Percentiles rank a stretch among this genome's conserved stretches.
phyloP scores from a whole-genome alignment of 176 grass and related monocot genomes.

The Aechmea fasciata region DNA sequence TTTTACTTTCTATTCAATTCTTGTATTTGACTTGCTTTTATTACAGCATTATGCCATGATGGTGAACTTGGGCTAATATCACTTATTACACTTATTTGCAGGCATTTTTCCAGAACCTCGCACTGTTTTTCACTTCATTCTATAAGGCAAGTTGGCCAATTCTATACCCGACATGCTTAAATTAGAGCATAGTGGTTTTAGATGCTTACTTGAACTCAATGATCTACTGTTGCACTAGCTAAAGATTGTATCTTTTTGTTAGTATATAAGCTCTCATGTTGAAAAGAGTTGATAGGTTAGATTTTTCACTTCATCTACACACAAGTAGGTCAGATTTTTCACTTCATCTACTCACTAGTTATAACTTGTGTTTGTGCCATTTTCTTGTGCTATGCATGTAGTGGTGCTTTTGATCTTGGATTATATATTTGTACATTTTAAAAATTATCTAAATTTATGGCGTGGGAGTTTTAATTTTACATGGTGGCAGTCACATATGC shows the following conservation, averaged over 20 bases:
- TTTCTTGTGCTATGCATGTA: background rate
- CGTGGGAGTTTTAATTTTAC: background rate
- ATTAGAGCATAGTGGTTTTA: background rate
- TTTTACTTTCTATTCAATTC: background rate
- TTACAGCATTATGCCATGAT: background rate
- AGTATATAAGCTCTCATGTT: background rate
- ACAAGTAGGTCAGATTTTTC: background rate
- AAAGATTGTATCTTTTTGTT: background rate
- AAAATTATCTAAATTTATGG: background rate
- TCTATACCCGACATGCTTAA: background rate
- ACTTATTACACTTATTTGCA: conserved; percentile 14
- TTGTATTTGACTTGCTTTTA: background rate
- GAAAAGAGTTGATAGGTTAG: background rate
- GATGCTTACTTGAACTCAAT: background rate
- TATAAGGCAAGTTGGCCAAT: conserved; percentile 56
- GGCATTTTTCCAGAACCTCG: conserved; percentile 98
- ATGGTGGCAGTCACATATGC: conserved; percentile 64
- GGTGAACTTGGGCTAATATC: background rate
- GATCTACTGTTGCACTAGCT: background rate
- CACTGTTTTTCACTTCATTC: conserved; percentile 93
- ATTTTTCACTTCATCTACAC: background rate
- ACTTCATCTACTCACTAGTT: background rate
- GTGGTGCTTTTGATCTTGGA: background rate
- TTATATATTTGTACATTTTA: background rate
- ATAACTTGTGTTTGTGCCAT: background rate